These are phyloP conservation scores for Pythium biforme DNA, from an alignment of 352 stramenopile species.

Conservation along the genomic window DNA sequence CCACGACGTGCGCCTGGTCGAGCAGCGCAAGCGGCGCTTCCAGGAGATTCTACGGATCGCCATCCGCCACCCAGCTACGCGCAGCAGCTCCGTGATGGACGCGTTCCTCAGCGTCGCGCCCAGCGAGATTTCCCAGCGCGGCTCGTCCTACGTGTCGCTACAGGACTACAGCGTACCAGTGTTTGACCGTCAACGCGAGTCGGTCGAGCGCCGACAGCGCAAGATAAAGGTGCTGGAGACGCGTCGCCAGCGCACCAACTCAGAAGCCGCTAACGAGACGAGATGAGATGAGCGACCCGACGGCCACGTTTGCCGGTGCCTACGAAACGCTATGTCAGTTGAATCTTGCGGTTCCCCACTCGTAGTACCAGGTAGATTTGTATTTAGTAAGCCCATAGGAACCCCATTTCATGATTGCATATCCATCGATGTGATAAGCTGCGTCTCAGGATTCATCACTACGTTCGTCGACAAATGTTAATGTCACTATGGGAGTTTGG, in stretches of 20 bases:
- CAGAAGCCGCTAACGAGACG: slow-evolving; percentile 19
- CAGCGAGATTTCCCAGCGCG: slow-evolving; percentile 43
- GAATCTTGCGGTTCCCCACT: not conserved
- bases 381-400: slow-evolving; percentile 3
- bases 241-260: slow-evolving; percentile 44
- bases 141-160: slow-evolving; percentile 52
- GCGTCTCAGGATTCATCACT: too few relatives aligned
- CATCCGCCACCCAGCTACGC: slow-evolving; percentile 73
- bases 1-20: slow-evolving; percentile 73
- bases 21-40: slow-evolving; percentile 80
- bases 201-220: slow-evolving; percentile 70
- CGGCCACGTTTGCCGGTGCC: not conserved
- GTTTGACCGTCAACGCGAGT: slow-evolving; percentile 72
- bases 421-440: not conserved
- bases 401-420: slow-evolving; percentile 5
- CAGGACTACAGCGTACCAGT: slow-evolving; percentile 71
- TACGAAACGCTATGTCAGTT: not conserved
- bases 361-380: not conserved
- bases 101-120: slow-evolving; percentile 75
- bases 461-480: not conserved
- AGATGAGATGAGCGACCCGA: slow-evolving; percentile 3
- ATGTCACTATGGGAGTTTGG: not conserved
- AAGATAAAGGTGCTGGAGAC: slow-evolving; percentile 72
- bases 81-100: slow-evolving; percentile 58
- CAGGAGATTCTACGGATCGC: slow-evolving; percentile 80